Conservation (phyloP, 2,329 filamentous ascomycete genomes). For the Aspergillus piperis region DNA sequence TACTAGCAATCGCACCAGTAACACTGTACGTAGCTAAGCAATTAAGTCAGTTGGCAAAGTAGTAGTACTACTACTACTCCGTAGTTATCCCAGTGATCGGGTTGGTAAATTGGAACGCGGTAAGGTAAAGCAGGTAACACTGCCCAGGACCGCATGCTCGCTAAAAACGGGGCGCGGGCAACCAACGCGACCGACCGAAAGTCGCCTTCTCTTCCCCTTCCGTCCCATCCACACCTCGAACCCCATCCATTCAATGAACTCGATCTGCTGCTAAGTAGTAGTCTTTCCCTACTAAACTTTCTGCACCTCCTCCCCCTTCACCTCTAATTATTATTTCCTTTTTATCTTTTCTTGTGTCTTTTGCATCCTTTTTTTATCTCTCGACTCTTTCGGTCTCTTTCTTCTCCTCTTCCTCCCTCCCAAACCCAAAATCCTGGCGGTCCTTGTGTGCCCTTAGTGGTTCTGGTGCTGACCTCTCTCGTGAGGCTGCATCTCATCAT, state of each 20-base stretch:
- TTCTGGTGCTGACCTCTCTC: conserved; percentile 39
- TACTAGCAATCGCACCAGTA: too few relatives aligned
- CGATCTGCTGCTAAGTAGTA: conserved; percentile 6
- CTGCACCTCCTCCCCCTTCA: conserved; percentile 17
- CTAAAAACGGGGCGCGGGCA: conserved; percentile 7
- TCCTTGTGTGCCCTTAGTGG: conserved; percentile 34
- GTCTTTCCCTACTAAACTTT: conserved; percentile 12
- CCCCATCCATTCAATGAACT: conserved; percentile 10
- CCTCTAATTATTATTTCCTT: conserved; percentile 19
- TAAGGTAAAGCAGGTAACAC: neutral
- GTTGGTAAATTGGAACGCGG: neutral
- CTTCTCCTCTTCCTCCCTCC: conserved; percentile 18
- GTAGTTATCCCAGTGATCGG: too few relatives aligned
- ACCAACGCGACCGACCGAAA: conserved; percentile 9
- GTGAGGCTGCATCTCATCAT: conserved; percentile 41
- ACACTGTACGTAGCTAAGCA: too few relatives aligned
- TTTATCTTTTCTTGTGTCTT: conserved; percentile 18
- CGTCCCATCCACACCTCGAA: neutral
- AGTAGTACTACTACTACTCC: too few relatives aligned
- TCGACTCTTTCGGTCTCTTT: conserved; percentile 15
- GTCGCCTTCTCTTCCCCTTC: conserved; percentile 10
- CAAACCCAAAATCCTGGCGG: conserved; percentile 28
- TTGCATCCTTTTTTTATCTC: conserved; percentile 13
- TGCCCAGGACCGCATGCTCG: neutral
- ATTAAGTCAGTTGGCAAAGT: too few relatives aligned